A percentile compares a stretch with the other conserved stretches of the same genome.
Conservation (phyloP, 345 rosid species). For the Salix udensis region DNA sequence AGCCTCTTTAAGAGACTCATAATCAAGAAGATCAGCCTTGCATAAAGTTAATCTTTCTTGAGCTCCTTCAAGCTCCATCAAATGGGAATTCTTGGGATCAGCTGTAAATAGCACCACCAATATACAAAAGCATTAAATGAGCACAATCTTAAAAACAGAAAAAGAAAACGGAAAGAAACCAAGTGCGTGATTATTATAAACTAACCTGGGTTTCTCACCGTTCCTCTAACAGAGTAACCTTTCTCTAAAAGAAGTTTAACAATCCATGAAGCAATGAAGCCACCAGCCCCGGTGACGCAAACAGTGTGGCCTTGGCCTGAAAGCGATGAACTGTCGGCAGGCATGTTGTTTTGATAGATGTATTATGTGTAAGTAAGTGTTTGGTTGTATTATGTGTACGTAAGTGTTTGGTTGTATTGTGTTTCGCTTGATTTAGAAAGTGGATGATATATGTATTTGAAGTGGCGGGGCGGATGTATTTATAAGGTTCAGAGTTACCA, state of each 20-base stretch:
- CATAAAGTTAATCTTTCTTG: conserved; percentile 67
- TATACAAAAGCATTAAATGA: not conserved
- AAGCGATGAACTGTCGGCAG: conserved; percentile 25
- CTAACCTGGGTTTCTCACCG: conserved; percentile 80
- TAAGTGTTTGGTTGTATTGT: not conserved
- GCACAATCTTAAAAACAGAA: not conserved
- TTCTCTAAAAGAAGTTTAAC: conserved; percentile 75
- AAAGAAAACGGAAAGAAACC: not conserved
- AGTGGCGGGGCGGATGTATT: not conserved
- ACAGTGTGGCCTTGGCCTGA: conserved; percentile 51
- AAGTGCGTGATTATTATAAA: too few species aligned
- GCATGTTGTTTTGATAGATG: conserved; percentile 2
- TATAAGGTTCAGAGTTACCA: not conserved
- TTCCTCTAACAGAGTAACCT: conserved; percentile 82
- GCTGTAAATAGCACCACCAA: conserved; percentile 21
- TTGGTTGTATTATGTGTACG: not conserved
- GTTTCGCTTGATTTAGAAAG: not conserved
- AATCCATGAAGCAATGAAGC: conserved; percentile 96
- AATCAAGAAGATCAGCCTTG: conserved; percentile 85
- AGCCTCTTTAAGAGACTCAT: conserved; percentile 51
- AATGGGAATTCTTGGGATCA: conserved; percentile 82
- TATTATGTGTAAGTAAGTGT: not conserved
- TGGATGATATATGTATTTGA: not conserved
- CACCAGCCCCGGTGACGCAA: conserved; percentile 98
- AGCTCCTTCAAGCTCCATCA: conserved; percentile 89